Percentiles rank a stretch among this genome's conserved stretches.
phyloP scores from a whole-genome alignment of 2,329 filamentous ascomycete species.

The Penicillium palitans region DNA sequence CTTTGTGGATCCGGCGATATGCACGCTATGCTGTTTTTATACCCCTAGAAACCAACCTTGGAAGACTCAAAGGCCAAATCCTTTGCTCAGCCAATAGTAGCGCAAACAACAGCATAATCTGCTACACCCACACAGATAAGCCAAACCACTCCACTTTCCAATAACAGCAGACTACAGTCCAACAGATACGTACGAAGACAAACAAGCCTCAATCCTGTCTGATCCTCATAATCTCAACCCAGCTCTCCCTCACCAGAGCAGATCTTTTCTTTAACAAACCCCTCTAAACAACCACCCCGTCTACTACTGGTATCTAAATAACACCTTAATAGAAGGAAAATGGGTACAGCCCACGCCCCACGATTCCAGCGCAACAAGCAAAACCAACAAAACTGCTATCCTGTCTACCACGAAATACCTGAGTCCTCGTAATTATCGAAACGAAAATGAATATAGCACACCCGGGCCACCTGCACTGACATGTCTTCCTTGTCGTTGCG shows the following conservation, averaged over 20 bases:
- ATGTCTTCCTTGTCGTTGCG: conserved; percentile 9
- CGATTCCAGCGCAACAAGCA: background rate
- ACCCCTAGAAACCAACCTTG: background rate
- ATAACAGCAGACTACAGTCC: background rate
- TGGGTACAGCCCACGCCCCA: background rate
- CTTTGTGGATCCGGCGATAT: background rate
- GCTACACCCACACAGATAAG: background rate
- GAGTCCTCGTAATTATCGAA: conserved; percentile 7
- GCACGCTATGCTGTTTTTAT: background rate
- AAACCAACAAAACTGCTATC: background rate
- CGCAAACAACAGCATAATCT: background rate
- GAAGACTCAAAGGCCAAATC: background rate
- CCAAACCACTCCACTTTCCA: background rate
- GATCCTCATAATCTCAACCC: background rate
- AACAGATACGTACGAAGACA: background rate
- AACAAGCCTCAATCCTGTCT: no score
- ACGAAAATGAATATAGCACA: conserved; percentile 5
- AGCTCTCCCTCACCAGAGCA: background rate
- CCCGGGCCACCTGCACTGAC: conserved; percentile 13
- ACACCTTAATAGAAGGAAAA: background rate
- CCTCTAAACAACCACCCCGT: background rate
- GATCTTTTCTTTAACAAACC: background rate
- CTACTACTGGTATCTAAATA: background rate
- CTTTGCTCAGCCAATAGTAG: background rate
- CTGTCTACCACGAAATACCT: background rate